A percentile compares a stretch with the other conserved stretches of the same genome.
These are phyloP conservation scores for Penicillium pancosmium DNA, from an alignment of 495 filamentous ascomycete species.

Conservation along the genomic window DNA sequence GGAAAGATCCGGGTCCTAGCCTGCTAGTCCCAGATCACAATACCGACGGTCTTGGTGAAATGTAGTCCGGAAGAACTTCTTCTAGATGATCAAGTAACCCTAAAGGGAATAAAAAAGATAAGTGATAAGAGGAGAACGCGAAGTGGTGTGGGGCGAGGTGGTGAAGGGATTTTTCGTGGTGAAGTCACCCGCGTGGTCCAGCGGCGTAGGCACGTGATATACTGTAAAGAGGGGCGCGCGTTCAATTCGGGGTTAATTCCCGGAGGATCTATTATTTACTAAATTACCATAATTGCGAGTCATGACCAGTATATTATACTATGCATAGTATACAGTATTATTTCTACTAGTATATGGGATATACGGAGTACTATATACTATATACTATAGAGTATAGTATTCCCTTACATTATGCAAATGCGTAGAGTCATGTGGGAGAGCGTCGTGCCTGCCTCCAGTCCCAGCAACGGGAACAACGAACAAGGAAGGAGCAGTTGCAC, in stretches of 20 bases:
- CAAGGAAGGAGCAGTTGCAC: background rate
- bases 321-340: too few species aligned
- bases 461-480: background rate
- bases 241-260: slow-evolving; percentile 13
- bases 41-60: too few species aligned
- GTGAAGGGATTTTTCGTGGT: slow-evolving; percentile 17
- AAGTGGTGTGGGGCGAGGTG: slow-evolving; percentile 9
- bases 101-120: slow-evolving; percentile 12
- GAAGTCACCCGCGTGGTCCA: slow-evolving; percentile 26
- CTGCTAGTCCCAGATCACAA: background rate
- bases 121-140: slow-evolving; percentile 17
- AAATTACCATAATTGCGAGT: too few species aligned
- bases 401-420: background rate
- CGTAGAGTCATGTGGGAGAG: background rate
- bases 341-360: background rate
- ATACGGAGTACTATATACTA: background rate
- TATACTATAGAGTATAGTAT: too few species aligned
- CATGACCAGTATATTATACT: background rate
- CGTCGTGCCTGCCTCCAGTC: background rate
- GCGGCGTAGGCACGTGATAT: slow-evolving; percentile 30
- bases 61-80: too few species aligned
- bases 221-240: slow-evolving; percentile 9
- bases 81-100: too few species aligned
- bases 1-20: background rate
- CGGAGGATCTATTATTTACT: background rate